Evolutionary conservation across 768 basidiomycete species (phyloP).

Genomic region (Dioszegia hungarica): DNA sequence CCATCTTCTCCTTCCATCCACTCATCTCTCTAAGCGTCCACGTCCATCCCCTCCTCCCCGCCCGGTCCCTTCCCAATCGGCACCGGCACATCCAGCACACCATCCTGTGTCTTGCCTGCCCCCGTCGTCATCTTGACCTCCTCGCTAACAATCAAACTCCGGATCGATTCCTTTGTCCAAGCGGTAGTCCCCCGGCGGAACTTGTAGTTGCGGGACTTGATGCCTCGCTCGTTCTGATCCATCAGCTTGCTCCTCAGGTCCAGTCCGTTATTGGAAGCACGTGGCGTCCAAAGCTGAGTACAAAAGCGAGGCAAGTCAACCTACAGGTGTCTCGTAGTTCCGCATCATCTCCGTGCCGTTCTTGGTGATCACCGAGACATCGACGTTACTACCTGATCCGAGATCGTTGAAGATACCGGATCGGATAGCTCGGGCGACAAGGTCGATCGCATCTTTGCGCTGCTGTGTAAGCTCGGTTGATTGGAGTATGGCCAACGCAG

Average conservation of each 20-base stretch:
- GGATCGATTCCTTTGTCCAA: slow-evolving; percentile 74
- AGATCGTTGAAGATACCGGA: slow-evolving; percentile 99
- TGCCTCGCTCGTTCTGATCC: slow-evolving; percentile 46
- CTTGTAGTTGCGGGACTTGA: slow-evolving; percentile 49
- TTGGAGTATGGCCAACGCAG: not conserved
- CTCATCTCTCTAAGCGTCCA: slow-evolving; percentile 23
- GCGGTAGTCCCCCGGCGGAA: slow-evolving; percentile 86
- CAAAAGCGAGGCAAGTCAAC: slow-evolving; percentile 11
- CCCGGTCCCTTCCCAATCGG: slow-evolving; percentile 28
- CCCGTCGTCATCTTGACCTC: slow-evolving; percentile 53
- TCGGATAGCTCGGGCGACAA: slow-evolving; percentile 81
- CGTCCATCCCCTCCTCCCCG: slow-evolving; percentile 42
- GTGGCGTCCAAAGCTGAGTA: not conserved
- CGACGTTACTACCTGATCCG: slow-evolving; percentile 96
- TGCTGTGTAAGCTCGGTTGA: slow-evolving; percentile 45
- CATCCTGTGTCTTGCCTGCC: slow-evolving; percentile 39
- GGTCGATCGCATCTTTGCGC: slow-evolving; percentile 72
- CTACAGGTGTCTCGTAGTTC: slow-evolving; percentile 78
- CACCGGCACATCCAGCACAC: slow-evolving; percentile 17
- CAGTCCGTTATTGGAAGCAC: not conserved
- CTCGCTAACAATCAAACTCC: slow-evolving; percentile 68
- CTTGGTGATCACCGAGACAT: slow-evolving; percentile 91
- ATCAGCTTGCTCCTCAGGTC: not conserved
- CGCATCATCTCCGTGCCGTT: slow-evolving; percentile 83
- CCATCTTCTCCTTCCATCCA: too few relatives aligned